These are phyloP conservation scores for Colletotrichum endophyticum DNA, from an alignment of 2,329 filamentous ascomycete species.

Conservation along the genomic window DNA sequence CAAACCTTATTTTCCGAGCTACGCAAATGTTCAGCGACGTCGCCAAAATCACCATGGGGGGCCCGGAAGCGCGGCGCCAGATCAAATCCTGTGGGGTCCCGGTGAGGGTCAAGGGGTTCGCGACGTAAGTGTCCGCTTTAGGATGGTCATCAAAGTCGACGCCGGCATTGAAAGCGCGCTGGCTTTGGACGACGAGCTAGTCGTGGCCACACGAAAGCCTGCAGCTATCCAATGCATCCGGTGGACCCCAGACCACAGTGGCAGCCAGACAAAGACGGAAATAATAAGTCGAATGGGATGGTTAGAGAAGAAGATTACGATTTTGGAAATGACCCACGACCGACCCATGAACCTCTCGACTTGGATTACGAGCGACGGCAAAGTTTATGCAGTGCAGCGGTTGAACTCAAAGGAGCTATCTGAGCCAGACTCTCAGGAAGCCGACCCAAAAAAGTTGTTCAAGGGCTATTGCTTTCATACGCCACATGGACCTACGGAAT, in stretches of 20 bases:
- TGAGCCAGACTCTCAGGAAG: neutral
- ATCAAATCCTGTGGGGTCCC: slow-evolving; percentile 72
- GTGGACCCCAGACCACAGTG: slow-evolving; percentile 84
- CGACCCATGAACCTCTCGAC: slow-evolving; percentile 94
- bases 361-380: slow-evolving; percentile 89
- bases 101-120: slow-evolving; percentile 83
- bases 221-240: slow-evolving; percentile 96
- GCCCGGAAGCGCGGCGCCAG: slow-evolving; percentile 58
- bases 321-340: slow-evolving; percentile 90
- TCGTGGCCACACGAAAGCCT: slow-evolving; percentile 90
- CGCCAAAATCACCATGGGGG: slow-evolving; percentile 66
- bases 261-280: slow-evolving; percentile 89
- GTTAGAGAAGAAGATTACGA: slow-evolving; percentile 77
- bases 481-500: slow-evolving; percentile 63
- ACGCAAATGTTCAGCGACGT: slow-evolving; percentile 66
- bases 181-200: slow-evolving; percentile 88
- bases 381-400: slow-evolving; percentile 89
- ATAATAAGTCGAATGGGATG: slow-evolving; percentile 86
- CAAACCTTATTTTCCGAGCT: slow-evolving; percentile 77
- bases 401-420: slow-evolving; percentile 45
- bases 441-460: slow-evolving; percentile 72
- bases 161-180: slow-evolving; percentile 89
- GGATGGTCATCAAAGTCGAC: slow-evolving; percentile 98
- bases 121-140: slow-evolving; percentile 89
- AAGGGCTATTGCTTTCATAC: slow-evolving; percentile 90